Base-by-base conservation (phyloP, 306 rosid genomes). In the Coriaria nepalensis region DNA sequence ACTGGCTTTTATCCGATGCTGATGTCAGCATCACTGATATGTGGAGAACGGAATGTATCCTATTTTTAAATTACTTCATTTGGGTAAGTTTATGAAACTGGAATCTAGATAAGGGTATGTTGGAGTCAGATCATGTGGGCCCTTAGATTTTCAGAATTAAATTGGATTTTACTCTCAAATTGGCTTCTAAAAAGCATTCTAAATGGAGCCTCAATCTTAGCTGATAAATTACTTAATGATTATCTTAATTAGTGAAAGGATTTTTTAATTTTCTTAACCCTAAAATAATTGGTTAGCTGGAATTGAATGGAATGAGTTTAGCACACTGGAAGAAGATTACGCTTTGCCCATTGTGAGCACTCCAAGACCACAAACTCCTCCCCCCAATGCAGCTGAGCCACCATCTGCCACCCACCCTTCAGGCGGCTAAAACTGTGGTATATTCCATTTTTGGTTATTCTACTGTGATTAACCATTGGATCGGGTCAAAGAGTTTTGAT, bases 1-100 rank as follows among this genome's bases (percentile, higher is more conserved):
- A 84, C 79, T 90, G 95, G 97, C 95, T 90, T 54, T 74, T 84
- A 60, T 81, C 97, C 9, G 90, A 84, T 50, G 87, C 85, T 34
- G 82, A 69, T 60, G 78, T 84, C 63, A 81, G 95, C 69, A 81
- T 81, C 61, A 90, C 97, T 34, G 95, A 84, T 66, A 84, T 90
- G 72, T 90, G 95, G 95, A 81, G 84, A 72, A 67, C 92, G 48
- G 97, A 81, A 50, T 53, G 95, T 90, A 90, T 74, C 66, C 81
- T 73, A 48, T 10, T 53, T 38, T 6, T 13, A 40, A 12, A 33
- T 49, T 1, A 20, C 29, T 20, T 20, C 29, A 3, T 20, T 20
- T 20, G 2, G 29, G 29, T 20, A 20, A 20, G 29, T 20, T 20
- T 20, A 1, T 20, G 29, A 20, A 20, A 20, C 29, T 20, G 29